These are phyloP conservation scores for Lasiosphaeris hirsuta DNA, from an alignment of 495 filamentous ascomycete species.

Conservation along the genomic window DNA sequence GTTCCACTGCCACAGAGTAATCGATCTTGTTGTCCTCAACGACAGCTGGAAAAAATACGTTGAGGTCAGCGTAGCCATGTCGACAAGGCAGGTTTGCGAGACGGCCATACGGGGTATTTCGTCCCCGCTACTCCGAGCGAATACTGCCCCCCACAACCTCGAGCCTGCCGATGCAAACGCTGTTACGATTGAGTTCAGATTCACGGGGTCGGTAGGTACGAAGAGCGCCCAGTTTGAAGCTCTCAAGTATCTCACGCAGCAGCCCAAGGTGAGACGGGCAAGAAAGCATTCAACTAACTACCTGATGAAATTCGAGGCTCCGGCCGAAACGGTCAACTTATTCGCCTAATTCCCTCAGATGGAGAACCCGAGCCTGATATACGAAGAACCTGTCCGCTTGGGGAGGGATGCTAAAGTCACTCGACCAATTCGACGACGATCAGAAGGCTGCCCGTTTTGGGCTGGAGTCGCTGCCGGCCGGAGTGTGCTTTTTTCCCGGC, in stretches of 20 bases:
- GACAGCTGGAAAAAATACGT: background rate
- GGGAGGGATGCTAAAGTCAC: background rate
- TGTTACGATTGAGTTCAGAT: no score
- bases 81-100: no score
- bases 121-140: no score
- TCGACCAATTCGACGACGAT: background rate
- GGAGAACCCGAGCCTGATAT: background rate
- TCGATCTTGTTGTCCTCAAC: background rate
- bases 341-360: background rate
- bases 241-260: no score
- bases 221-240: no score
- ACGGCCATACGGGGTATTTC: no score
- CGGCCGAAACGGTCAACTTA: background rate
- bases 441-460: background rate
- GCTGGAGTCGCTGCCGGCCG: background rate
- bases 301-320: background rate
- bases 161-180: no score
- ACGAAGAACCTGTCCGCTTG: no score
- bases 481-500: conserved; percentile 2
- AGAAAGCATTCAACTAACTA: background rate
- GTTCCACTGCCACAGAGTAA: background rate
- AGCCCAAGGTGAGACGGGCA: no score
- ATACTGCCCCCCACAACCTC: no score
- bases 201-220: no score
- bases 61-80: no score